These are phyloP conservation scores for Hygrocybe punicea DNA, from an alignment of 768 basidiomycete genomes.

Conservation along the genomic window DNA sequence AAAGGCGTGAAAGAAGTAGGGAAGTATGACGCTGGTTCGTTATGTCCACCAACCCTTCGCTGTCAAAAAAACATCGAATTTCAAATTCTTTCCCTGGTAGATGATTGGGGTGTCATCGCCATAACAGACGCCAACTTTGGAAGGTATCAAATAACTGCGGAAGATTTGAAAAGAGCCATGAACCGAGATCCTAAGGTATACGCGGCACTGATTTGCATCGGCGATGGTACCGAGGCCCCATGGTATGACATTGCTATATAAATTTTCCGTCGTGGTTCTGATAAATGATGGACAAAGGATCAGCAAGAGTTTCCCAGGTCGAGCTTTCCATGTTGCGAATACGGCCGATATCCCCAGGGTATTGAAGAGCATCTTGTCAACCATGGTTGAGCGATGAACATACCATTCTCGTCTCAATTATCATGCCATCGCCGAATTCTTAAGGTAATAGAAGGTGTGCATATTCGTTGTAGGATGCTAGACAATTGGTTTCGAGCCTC, in stretches of 20 bases:
- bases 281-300: conserved; percentile 41
- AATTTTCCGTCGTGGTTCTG: background rate
- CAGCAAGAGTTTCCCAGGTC: conserved; percentile 57
- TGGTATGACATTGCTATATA: conserved; percentile 41
- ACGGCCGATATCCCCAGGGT: conserved; percentile 65
- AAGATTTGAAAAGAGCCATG: conserved; percentile 57
- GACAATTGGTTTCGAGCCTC: too few species aligned
- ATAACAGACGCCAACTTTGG: conserved; percentile 70
- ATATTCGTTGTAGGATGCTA: too few species aligned
- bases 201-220: conserved; percentile 65
- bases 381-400: conserved; percentile 47
- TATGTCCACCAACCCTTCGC: background rate
- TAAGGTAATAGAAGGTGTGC: too few species aligned
- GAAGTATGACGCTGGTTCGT: conserved; percentile 57
- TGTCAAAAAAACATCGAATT: background rate
- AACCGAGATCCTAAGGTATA: conserved; percentile 60
- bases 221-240: conserved; percentile 61
- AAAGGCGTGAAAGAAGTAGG: conserved; percentile 60
- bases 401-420: background rate
- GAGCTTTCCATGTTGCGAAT: conserved; percentile 56
- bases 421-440: too few species aligned
- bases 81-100: conserved; percentile 25
- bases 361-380: conserved; percentile 56
- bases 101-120: conserved; percentile 70
- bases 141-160: conserved; percentile 57